A percentile compares a stretch with the other conserved stretches of the same genome.
phyloP scores from a whole-genome alignment of 495 filamentous ascomycete species.

The Antarctomyces pellizariae region DNA sequence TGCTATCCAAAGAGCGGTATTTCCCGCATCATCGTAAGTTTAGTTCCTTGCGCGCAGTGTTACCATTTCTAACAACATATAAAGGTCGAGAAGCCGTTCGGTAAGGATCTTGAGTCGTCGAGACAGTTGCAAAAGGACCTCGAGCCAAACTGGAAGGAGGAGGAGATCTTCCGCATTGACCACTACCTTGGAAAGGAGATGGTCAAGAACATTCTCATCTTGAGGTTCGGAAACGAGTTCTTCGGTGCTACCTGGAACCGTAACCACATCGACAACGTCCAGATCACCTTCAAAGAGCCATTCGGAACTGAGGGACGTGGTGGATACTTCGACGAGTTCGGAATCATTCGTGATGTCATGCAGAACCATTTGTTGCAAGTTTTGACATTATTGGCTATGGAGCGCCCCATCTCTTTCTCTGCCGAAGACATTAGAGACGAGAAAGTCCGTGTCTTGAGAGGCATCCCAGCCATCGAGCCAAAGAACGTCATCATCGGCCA shows the following conservation, averaged over 20 bases:
- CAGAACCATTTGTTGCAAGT: conserved; percentile 94
- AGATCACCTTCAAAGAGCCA: conserved; percentile 98
- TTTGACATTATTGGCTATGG: conserved; percentile 90
- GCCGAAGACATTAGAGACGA: conserved; percentile 97
- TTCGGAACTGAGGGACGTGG: conserved; percentile 99
- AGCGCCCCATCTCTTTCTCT: conserved; percentile 94
- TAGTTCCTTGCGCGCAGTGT: neutral
- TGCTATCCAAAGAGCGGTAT: conserved; percentile 84
- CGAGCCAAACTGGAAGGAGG: conserved; percentile 96
- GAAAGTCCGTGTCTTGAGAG: conserved; percentile 89
- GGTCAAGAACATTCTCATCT: conserved; percentile 99
- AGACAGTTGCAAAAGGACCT: conserved; percentile 86
- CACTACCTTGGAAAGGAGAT: conserved; percentile 99
- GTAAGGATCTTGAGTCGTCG: conserved; percentile 86
- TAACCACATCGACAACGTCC: conserved; percentile 97
- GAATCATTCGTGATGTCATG: conserved; percentile 98
- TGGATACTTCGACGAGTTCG: conserved; percentile 98
- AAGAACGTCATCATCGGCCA: conserved; percentile 99
- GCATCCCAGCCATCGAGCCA: conserved; percentile 86
- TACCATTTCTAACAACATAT: conserved; percentile 1
- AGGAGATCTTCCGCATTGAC: conserved; percentile 98
- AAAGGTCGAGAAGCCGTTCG: conserved; percentile 97
- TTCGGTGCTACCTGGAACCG: conserved; percentile 98
- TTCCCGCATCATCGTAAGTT: conserved; percentile 71
- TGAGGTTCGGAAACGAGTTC: conserved; percentile 97